phyloP scores from a whole-genome alignment of 257 asterid species.

The Scutellaria galericulata region DNA sequence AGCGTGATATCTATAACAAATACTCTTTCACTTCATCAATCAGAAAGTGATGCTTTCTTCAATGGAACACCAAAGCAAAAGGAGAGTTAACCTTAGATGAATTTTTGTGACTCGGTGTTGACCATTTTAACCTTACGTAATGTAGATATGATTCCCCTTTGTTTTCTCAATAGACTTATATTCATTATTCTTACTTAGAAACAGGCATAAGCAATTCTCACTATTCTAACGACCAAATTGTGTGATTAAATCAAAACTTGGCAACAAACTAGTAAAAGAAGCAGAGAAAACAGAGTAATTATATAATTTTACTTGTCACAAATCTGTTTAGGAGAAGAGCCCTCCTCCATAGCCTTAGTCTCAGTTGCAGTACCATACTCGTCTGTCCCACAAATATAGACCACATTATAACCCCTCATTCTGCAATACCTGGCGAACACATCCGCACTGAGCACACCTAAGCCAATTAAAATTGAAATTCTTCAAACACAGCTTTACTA shows the following conservation, averaged over 20 bases:
- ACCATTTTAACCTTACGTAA: too few relatives aligned
- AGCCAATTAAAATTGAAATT: slow-evolving; percentile 7
- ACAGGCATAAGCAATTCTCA: not conserved
- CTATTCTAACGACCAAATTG: not conserved
- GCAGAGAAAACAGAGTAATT: not conserved
- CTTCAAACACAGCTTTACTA: not conserved
- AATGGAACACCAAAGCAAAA: too few relatives aligned
- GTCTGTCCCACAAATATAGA: slow-evolving; percentile 89
- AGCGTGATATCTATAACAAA: slow-evolving; percentile 59
- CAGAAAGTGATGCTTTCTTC: too few relatives aligned
- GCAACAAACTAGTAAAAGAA: slow-evolving; percentile 12
- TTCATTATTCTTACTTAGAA: not conserved
- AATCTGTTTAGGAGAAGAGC: slow-evolving; percentile 69
- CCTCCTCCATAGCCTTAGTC: slow-evolving; percentile 90
- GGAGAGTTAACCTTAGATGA: not conserved
- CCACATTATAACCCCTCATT: slow-evolving; percentile 69
- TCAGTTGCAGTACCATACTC: slow-evolving; percentile 97
- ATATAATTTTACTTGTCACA: slow-evolving; percentile 71
- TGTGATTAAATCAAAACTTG: not conserved
- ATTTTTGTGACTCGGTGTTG: too few relatives aligned
- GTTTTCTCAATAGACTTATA: not conserved
- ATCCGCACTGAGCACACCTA: slow-evolving; percentile 94
- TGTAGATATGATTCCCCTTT: too few relatives aligned
- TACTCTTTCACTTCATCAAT: too few relatives aligned
- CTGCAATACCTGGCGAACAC: slow-evolving; percentile 88